Base-by-base conservation (phyloP, 2,329 filamentous ascomycete genomes). In the Fusarium metavorans region DNA sequence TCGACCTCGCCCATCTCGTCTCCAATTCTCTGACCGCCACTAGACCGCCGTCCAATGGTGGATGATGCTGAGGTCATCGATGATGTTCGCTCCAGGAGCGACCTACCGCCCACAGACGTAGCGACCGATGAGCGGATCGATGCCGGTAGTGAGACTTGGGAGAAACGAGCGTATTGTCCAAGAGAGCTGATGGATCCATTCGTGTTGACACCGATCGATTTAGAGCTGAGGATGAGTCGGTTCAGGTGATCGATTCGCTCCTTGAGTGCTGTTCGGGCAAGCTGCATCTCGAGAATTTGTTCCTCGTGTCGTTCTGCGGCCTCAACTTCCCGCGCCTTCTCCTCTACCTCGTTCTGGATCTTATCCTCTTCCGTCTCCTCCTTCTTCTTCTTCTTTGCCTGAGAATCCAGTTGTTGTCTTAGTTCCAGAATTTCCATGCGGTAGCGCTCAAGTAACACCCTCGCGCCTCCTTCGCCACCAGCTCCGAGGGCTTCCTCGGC, bases 221-320 rank as follows among this genome's bases (percentile, higher is more conserved):
- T 98, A 18, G 96, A 98, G 81, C 95, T 97, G 69, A 99, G 86
- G 74, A 99, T 98, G 59, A 99, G 87, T 57, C 96, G 92, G 83
- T 98, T 99, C 56, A 99, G 88, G 83, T 99, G 97, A 81, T 98
- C 95, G 78, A 99, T 99, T 34, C 97, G 92, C 85, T 99, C 97
- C 82, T 98, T 99, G 64, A 99, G 86, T 1, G 97, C 97, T 1
- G 97, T 99, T 48, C 97, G 92, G 35, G 97, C 97, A 56, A 99
- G 89, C 82, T 99, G 97, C 94, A 99, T 98, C 83, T 99, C 97
- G 64, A 99, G 88, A 89, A 99, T 96, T 83, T 99, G 97, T 85
- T 98, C 97, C 81, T 98, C 95, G 77, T 98, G 97, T 43, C 95
- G 91, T 76, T 94, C 90, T 76, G 95, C 92, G 9, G 94, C 93